Base-by-base conservation (phyloP, 495 filamentous ascomycete species). In the Tuber brumale region DNA sequence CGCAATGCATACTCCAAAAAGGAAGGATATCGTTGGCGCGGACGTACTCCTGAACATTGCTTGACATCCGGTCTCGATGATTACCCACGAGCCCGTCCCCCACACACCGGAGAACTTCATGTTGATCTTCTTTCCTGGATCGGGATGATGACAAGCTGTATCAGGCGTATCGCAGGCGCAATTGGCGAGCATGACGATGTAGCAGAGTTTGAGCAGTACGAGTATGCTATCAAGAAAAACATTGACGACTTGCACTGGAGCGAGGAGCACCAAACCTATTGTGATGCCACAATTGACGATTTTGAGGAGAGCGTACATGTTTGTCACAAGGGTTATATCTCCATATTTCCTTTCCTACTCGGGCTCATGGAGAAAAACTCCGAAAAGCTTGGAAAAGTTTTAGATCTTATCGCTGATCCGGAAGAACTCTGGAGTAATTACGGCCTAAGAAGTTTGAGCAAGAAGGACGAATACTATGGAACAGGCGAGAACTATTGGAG, bases 401-500 rank as follows among this genome's bases (percentile, higher is more conserved):
- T 99, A 77, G 90, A 94, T 80, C 84, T 95, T 70, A 89, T 99
- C 70, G 88, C 86, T 44, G 90, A 97, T 81, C 90, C 93, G 42
- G 89, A 93, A 41, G 92, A 97, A 82, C 84, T 99, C 70, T 98
- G 93, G 91, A 94, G 90, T 79, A 88, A 91, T 4, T 90, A 91
- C 79, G 95, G 95, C 41, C 87, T 98, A 73, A 88, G 95, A 71
- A 97, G 93, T 84, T 83, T 99, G 84, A 97, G 94, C 84, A 92
- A 92, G 86, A 89, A 88, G 75, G 92, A 95, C 76, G 88, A 91
- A 82, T 88, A 92, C 79, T 97, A 97, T 81, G 93, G 90, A 27
- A 97, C 93, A 0, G 93, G 87, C 5, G 95, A 99, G 87, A 97
- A 99, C 80, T 99, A 99, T 85, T 99, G 95, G 95, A 87, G 94